phyloP scores from a whole-genome alignment of 305 asterid genomes.

The Plantago coronopus region DNA sequence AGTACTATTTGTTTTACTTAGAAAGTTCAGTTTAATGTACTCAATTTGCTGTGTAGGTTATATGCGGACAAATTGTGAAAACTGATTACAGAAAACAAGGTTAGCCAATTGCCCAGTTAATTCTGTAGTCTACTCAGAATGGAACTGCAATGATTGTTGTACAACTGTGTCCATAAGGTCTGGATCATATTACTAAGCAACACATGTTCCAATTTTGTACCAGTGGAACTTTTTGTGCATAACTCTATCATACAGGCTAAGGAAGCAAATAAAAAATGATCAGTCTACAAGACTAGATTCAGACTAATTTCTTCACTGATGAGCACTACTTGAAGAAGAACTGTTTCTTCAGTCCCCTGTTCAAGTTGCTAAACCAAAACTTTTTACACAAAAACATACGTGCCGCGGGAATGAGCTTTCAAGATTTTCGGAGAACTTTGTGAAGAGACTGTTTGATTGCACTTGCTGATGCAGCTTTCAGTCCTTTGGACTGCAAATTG shows the following conservation, averaged over 20 bases:
- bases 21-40: too few species aligned
- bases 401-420: constrained; percentile 22
- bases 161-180: neutral
- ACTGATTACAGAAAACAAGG: too few species aligned
- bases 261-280: too few species aligned
- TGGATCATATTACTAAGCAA: neutral
- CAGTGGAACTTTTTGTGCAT: too few species aligned
- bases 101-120: too few species aligned
- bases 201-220: too few species aligned
- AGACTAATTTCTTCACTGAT: constrained; percentile 6
- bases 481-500: constrained; percentile 45
- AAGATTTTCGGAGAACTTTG: constrained; percentile 38
- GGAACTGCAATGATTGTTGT: neutral
- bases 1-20: too few species aligned
- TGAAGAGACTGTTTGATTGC: constrained; percentile 54
- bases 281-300: neutral
- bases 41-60: too few species aligned
- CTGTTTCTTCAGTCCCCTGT: neutral
- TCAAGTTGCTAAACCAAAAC: constrained; percentile 15
- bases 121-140: too few species aligned
- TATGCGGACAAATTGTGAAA: too few species aligned
- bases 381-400: constrained; percentile 23
- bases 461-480: constrained; percentile 46
- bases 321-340: constrained; percentile 5
- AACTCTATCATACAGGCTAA: too few species aligned